Evolutionary conservation across 352 stramenopile species (phyloP).

Genomic region (Labyrinthula sp.): DNA sequence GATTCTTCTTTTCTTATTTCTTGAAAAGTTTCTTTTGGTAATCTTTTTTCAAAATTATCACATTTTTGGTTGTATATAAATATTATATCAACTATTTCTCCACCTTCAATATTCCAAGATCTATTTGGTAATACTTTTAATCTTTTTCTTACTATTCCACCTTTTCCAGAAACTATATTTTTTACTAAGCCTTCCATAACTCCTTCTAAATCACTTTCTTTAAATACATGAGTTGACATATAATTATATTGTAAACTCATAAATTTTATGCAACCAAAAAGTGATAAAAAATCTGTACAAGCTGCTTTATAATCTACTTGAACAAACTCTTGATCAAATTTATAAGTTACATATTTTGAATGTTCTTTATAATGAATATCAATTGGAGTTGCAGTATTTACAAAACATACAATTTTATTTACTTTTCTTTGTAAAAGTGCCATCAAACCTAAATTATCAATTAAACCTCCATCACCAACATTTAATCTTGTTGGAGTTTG

Average conservation of each 20-base stretch:
- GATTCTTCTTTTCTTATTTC: conserved; percentile 17
- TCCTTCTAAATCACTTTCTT: conserved; percentile 6
- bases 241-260: conserved; percentile 20
- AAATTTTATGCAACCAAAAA: conserved; percentile 26
- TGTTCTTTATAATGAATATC: too few species aligned
- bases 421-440: conserved; percentile 17
- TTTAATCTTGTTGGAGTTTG: too few species aligned
- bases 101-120: conserved; percentile 24
- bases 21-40: conserved; percentile 6
- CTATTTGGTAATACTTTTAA: conserved; percentile 13
- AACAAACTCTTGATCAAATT: too few species aligned
- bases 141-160: conserved; percentile 7
- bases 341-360: too few species aligned
- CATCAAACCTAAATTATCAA: conserved; percentile 20
- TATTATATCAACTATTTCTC: conserved; percentile 9
- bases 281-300: too few species aligned
- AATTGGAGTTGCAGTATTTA: too few species aligned
- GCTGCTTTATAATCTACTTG: too few species aligned
- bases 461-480: conserved; percentile 12
- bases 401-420: conserved; percentile 2
- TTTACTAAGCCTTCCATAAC: conserved; percentile 16
- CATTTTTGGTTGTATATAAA: conserved; percentile 19
- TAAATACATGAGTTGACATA: conserved; percentile 15
- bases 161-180: conserved; percentile 7
- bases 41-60: conserved; percentile 13